Conservation (phyloP, 2,329 filamentous ascomycete species). For the Arthrobotrys conoides region DNA sequence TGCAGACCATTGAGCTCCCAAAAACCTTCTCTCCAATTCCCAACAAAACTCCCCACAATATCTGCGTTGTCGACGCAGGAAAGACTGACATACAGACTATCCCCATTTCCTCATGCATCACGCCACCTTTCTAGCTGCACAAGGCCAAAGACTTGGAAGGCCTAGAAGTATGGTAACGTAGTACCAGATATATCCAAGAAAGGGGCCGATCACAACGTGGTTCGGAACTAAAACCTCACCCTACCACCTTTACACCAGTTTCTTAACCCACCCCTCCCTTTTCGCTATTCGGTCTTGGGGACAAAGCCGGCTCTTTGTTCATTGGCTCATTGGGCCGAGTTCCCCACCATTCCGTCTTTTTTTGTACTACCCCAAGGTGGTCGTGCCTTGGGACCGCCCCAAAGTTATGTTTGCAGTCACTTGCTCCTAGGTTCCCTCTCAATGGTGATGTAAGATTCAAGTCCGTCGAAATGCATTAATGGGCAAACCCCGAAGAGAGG, state of each 20-base stretch:
- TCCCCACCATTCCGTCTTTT: background rate
- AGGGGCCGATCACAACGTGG: conserved; percentile 34
- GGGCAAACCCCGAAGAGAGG: too few relatives aligned
- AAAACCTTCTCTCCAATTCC: background rate
- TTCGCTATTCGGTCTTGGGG: background rate
- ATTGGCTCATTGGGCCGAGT: background rate
- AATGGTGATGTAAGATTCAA: too few relatives aligned
- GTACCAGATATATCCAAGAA: conserved; percentile 12
- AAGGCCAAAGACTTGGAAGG: background rate
- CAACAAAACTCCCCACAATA: background rate
- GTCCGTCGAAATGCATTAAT: too few relatives aligned
- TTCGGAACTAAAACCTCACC: conserved; percentile 14
- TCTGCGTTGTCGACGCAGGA: background rate
- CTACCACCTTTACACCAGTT: background rate
- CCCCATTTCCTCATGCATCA: too few relatives aligned
- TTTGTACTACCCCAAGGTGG: background rate
- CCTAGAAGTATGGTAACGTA: conserved; percentile 9
- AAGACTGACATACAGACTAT: background rate
- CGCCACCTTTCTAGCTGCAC: background rate
- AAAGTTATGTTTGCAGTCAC: background rate
- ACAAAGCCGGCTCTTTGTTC: conserved; percentile 3
- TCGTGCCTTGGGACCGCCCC: background rate
- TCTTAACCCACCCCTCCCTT: background rate
- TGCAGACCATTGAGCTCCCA: too few relatives aligned
- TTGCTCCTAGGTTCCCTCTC: background rate